Base-by-base conservation (phyloP, 2,329 filamentous ascomycete genomes). In the Mycosphaerelloides madeirae region DNA sequence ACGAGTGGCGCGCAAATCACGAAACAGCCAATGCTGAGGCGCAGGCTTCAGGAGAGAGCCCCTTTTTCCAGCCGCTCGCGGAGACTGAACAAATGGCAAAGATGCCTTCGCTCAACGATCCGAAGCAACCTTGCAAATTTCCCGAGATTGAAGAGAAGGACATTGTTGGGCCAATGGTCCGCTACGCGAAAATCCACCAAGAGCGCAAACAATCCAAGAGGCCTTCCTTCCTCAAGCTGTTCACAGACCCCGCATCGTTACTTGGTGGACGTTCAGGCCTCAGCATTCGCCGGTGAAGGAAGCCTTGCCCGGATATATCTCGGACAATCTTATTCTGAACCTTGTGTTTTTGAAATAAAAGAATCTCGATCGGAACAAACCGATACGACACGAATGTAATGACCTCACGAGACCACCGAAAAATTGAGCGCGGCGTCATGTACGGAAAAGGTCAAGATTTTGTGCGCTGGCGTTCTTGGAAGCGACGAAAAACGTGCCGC, bases 131-230 rank as follows among this genome's bases (percentile, higher is more conserved):
- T 50, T 84, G 85, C 61, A 95, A 96, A 66, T 96, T 95, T 59
- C 89, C 89, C 18, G 81, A 84, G 56, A 79, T 91, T 25, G 89
- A 89, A 41, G 89, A 95, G 59, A 84, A 90, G 57, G 90, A 95
- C 65, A 94, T 96, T 62, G 88, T 96, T 34, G 90, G 90, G 1
- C 90, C 90, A 6, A 95, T 96, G 90, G 80, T 81, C 56, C 77
- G 70, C 52, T 65, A 65, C 42, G 59, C 60, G 25, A 60, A 60
- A 48, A 58, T 64, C 25, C 59, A 61, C 42, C 57, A 52, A 12
- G 52, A 53, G 37, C 57, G 49, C 22, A 48, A 46, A 35, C 52
- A 56, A 6, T 52, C 61, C 9, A 60, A 59, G 44, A 58, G 54
- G 41, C 53, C 58, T 4, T 55, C 56, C 5, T 58, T 66, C 34